Percentiles rank a stretch among this genome's conserved stretches.
phyloP scores from a whole-genome alignment of 306 rosid species.

The Fragaria vesca region DNA sequence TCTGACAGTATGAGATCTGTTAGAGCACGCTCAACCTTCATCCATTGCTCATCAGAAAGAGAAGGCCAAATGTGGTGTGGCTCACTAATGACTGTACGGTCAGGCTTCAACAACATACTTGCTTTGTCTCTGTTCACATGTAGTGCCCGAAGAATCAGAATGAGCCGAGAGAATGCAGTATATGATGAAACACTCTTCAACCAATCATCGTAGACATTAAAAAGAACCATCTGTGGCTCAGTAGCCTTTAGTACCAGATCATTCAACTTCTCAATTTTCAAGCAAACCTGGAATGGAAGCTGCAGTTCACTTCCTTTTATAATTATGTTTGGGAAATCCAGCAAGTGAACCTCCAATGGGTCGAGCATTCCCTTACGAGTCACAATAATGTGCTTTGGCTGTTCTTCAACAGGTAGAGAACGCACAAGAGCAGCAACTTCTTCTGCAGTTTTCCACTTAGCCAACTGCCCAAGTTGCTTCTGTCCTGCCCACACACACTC shows the following conservation, averaged over 20 bases:
- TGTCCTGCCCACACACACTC: slow-evolving; percentile 99
- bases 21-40: slow-evolving; percentile 98
- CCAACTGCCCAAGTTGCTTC: slow-evolving; percentile 98
- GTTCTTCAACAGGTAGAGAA: slow-evolving; percentile 94
- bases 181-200: slow-evolving; percentile 93
- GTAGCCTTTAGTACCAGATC: slow-evolving; percentile 96
- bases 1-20: slow-evolving; percentile 94
- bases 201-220: slow-evolving; percentile 98
- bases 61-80: slow-evolving; percentile 99
- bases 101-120: slow-evolving; percentile 93
- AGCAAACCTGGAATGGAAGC: slow-evolving; percentile 96
- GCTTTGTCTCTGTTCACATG: slow-evolving; percentile 97
- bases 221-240: slow-evolving; percentile 96
- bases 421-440: slow-evolving; percentile 99
- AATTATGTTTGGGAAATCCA: slow-evolving; percentile 92
- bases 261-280: slow-evolving; percentile 94
- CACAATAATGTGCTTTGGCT: slow-evolving; percentile 92
- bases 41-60: slow-evolving; percentile 92
- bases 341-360: slow-evolving; percentile 93
- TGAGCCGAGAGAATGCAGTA: slow-evolving; percentile 95
- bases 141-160: slow-evolving; percentile 86
- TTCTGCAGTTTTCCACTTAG: slow-evolving; percentile 99
- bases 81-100: slow-evolving; percentile 80
- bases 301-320: slow-evolving; percentile 97
- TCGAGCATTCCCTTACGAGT: slow-evolving; percentile 99